phyloP scores from a whole-genome alignment of 257 asterid genomes.

The Solanum gracilifrons region DNA sequence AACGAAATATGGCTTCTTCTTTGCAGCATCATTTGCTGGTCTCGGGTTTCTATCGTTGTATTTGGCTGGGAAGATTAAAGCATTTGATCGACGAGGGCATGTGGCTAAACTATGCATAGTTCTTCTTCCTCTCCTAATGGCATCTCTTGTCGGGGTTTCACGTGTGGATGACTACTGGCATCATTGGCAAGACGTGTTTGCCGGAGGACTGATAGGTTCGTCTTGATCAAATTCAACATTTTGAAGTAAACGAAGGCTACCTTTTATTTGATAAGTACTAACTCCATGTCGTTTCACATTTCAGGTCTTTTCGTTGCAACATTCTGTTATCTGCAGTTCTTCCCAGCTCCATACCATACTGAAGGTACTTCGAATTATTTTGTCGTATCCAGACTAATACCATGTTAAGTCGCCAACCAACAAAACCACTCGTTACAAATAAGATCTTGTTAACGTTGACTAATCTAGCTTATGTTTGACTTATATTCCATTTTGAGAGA shows the following conservation, averaged over 20 bases:
- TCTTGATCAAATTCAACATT: neutral
- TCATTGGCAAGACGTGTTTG: conserved; percentile 93
- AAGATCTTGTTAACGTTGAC: neutral
- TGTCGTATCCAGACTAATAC: neutral
- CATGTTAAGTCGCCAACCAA: neutral
- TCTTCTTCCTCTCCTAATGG: conserved; percentile 61
- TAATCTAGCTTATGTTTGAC: neutral
- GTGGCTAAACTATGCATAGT: conserved; percentile 65
- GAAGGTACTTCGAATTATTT: conserved; percentile 27
- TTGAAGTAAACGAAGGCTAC: neutral
- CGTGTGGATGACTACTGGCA: conserved; percentile 97
- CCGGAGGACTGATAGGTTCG: conserved; percentile 74
- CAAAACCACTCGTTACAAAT: neutral
- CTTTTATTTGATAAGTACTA: neutral
- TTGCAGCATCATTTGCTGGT: conserved; percentile 90
- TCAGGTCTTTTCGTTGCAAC: conserved; percentile 56
- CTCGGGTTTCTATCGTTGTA: conserved; percentile 69
- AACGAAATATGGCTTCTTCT: neutral
- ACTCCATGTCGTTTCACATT: neutral
- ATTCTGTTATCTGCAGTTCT: conserved; percentile 79
- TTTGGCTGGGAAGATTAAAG: conserved; percentile 67
- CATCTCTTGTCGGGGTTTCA: conserved; percentile 73
- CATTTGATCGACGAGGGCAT: conserved; percentile 68
- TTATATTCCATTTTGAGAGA: neutral
- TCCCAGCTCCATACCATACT: conserved; percentile 64